phyloP scores from a whole-genome alignment of 257 asterid genomes.

The Nicotiana undulata region DNA sequence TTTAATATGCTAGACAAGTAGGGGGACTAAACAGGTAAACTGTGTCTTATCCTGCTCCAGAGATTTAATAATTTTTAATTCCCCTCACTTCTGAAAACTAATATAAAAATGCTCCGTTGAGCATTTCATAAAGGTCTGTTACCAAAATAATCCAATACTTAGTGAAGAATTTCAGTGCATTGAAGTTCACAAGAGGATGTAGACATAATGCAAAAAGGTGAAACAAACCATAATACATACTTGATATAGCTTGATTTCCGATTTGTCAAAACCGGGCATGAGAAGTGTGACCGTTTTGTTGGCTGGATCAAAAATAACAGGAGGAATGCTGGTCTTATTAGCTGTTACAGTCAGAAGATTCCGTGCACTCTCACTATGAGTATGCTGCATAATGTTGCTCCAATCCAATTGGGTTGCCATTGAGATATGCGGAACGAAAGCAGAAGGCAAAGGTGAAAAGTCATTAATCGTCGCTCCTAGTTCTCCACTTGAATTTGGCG shows the following conservation, averaged over 20 bases:
- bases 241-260: slow-evolving; percentile 92
- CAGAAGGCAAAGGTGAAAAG: slow-evolving; percentile 64
- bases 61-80: background rate
- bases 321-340: slow-evolving; percentile 19
- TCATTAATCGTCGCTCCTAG: slow-evolving; percentile 17
- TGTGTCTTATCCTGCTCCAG: background rate
- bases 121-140: background rate
- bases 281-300: slow-evolving; percentile 66
- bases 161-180: background rate
- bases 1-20: no score
- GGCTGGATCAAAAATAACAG: slow-evolving; percentile 53
- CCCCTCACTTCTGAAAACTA: background rate
- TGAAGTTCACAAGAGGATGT: background rate
- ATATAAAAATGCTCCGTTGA: background rate
- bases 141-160: background rate
- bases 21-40: no score
- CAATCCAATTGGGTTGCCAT: slow-evolving; percentile 32
- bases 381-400: slow-evolving; percentile 39
- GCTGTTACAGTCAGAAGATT: slow-evolving; percentile 32
- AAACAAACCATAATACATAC: slow-evolving; percentile 27
- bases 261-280: slow-evolving; percentile 98
- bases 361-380: slow-evolving; percentile 49
- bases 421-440: slow-evolving; percentile 49
- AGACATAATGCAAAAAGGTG: background rate
- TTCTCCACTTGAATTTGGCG: slow-evolving; percentile 20